Evolutionary conservation across 768 basidiomycete genomes (phyloP).

Genomic region (Tricholoma saponaceum): DNA sequence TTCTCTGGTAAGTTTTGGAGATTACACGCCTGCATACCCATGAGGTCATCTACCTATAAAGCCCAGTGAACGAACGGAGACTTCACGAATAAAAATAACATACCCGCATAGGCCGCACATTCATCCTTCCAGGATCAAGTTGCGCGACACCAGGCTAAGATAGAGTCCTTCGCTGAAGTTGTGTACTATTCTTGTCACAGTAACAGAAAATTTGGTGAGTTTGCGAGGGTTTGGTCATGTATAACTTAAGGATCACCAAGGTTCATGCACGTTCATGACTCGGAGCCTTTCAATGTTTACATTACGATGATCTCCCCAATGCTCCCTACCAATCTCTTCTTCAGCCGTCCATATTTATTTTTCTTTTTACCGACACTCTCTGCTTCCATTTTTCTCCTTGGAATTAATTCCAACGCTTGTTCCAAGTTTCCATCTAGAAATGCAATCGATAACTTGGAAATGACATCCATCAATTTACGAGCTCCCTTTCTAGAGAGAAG

Average conservation of each 20-base stretch:
- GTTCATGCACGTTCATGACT: too few relatives aligned
- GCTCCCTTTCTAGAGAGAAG: constrained; percentile 30
- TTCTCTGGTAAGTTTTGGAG: constrained; percentile 94
- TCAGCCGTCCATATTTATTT: constrained; percentile 42
- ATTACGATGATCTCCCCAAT: constrained; percentile 41
- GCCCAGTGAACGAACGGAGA: not conserved
- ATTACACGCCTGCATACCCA: constrained; percentile 96
- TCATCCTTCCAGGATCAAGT: not conserved
- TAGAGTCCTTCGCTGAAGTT: not conserved
- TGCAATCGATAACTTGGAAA: constrained; percentile 33
- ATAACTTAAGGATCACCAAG: not conserved
- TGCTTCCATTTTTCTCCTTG: constrained; percentile 34
- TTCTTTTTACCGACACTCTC: constrained; percentile 36
- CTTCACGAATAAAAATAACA: not conserved
- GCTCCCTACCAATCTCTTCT: constrained; percentile 37
- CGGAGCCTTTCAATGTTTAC: too few relatives aligned
- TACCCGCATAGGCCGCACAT: constrained; percentile 39
- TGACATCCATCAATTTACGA: constrained; percentile 28
- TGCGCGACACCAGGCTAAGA: not conserved
- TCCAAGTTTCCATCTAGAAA: constrained; percentile 40
- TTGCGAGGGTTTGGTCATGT: not conserved
- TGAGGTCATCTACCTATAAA: constrained; percentile 76
- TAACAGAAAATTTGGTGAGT: not conserved
- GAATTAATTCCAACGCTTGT: constrained; percentile 22
- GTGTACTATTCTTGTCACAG: not conserved